Evolutionary conservation across 2,329 filamentous ascomycete genomes (phyloP).

Genomic region (Botrytis cinerea): DNA sequence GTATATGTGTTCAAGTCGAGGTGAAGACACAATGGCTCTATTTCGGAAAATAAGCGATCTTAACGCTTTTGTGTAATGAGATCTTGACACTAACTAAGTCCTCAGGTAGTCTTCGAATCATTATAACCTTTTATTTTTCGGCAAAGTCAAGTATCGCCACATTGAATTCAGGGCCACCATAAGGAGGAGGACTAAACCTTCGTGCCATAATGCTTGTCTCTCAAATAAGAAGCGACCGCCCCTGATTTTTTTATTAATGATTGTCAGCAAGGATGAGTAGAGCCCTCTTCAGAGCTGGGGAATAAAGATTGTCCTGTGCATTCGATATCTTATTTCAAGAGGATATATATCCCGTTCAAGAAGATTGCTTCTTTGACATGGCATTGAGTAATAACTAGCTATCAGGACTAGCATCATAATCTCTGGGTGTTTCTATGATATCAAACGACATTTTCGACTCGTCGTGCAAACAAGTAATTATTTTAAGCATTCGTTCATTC

Average conservation of each 20-base stretch:
- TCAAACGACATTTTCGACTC: background rate
- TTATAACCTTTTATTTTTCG: background rate
- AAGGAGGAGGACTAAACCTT: fast-evolving
- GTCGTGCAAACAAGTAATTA: background rate
- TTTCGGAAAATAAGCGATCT: background rate
- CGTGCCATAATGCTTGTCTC: background rate
- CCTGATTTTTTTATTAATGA: background rate
- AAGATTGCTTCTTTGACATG: background rate
- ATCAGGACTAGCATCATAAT: background rate
- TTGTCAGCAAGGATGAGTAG: fast-evolving
- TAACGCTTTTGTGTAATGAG: background rate
- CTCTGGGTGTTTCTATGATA: background rate
- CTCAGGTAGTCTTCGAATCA: background rate
- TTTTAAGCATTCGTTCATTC: background rate
- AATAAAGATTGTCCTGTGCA: background rate
- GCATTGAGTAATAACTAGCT: background rate
- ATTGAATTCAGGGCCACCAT: fast-evolving
- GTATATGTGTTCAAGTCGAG: background rate
- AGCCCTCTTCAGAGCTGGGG: background rate
- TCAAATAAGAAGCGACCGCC: no score
- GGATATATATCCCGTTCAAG: background rate
- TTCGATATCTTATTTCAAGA: background rate
- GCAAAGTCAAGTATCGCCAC: fast-evolving
- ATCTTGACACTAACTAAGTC: background rate
- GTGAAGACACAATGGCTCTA: fast-evolving